Conservation (phyloP, 352 stramenopile species). For the Thraustochytrium striatum region DNA sequence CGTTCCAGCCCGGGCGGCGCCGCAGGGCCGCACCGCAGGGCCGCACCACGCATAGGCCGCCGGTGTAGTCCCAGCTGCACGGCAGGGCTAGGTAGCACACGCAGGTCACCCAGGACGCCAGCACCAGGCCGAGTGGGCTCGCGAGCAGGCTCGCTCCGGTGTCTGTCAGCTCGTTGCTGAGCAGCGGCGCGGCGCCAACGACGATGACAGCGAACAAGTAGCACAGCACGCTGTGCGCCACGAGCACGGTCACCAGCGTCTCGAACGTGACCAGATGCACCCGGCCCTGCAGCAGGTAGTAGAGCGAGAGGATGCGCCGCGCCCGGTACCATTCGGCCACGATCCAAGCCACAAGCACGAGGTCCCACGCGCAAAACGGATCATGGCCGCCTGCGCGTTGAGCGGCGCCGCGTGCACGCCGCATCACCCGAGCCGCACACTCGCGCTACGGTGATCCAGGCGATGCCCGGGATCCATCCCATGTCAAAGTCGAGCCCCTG, state of each 20-base stretch:
- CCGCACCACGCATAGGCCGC: no score
- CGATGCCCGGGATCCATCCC: slow-evolving; percentile 11
- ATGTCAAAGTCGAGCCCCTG: slow-evolving; percentile 35
- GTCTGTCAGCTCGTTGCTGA: background rate
- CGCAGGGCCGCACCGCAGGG: no score
- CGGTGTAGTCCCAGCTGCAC: no score
- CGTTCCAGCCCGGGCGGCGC: background rate
- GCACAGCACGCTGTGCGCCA: slow-evolving; percentile 2
- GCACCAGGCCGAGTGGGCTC: background rate
- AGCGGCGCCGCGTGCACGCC: background rate
- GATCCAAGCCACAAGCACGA: slow-evolving; percentile 27
- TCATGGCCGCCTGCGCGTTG: slow-evolving; percentile 12
- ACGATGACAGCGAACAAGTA: background rate
- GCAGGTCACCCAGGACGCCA: slow-evolving; percentile 1
- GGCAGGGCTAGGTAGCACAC: slow-evolving; percentile 24
- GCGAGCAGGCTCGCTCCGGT: background rate
- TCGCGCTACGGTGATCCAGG: slow-evolving; percentile 23
- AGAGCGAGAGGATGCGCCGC: slow-evolving; percentile 33
- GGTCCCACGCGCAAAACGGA: slow-evolving; percentile 36
- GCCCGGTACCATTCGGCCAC: slow-evolving; percentile 11
- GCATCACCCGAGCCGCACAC: background rate
- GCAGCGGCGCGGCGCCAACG: background rate
- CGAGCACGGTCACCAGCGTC: background rate
- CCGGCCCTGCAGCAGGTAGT: slow-evolving; percentile 34
- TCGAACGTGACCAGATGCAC: slow-evolving; percentile 29